Percentiles rank a stretch among this genome's conserved stretches.
Conservation (phyloP, 1,284 basidiomycete species). For the Cutaneotrichosporon cavernicola region DNA sequence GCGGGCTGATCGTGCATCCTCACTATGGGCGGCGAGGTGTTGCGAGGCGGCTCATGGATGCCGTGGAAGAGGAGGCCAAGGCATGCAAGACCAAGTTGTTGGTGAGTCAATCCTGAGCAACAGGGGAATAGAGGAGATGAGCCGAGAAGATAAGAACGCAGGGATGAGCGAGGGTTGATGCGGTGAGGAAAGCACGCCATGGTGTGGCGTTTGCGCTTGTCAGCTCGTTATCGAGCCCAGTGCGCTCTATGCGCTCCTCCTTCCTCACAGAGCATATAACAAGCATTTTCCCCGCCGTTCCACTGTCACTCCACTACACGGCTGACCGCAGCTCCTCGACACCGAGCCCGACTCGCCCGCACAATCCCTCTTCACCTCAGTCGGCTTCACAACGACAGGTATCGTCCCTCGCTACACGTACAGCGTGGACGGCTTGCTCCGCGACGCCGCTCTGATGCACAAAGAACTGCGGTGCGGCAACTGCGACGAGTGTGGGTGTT, state of each 20-base stretch:
- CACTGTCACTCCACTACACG: too few species aligned
- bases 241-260: not conserved
- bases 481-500: conserved; percentile 1
- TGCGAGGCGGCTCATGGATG: conserved; percentile 3
- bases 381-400: not conserved
- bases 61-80: conserved; percentile 5
- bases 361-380: not conserved
- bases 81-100: not conserved
- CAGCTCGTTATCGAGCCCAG: not conserved
- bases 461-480: conserved; percentile 6
- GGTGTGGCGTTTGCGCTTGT: too few species aligned
- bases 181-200: not conserved
- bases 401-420: not conserved
- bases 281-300: too few species aligned
- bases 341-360: not conserved
- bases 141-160: not conserved
- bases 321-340: conserved; percentile 6
- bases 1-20: not conserved
- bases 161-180: not conserved
- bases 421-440: not conserved
- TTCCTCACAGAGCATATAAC: not conserved
- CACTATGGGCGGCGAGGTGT: not conserved
- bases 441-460: conserved; percentile 7
- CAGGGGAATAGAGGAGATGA: not conserved
- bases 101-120: not conserved